phyloP scores from a whole-genome alignment of 345 rosid genomes.

The Pugionium dolabratum region DNA sequence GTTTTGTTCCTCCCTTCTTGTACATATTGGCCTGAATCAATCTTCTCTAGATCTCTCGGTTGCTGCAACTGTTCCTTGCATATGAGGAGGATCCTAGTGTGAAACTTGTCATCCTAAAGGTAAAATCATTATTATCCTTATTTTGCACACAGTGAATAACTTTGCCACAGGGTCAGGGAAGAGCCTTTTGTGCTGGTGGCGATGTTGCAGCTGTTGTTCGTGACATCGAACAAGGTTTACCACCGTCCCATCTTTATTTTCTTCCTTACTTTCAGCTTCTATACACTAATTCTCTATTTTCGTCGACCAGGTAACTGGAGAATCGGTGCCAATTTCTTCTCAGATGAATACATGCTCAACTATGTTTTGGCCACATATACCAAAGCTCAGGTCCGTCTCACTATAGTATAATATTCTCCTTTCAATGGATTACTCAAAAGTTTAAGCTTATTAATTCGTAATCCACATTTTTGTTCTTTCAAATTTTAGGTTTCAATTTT shows the following conservation, averaged over 20 bases:
- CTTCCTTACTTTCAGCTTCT: not conserved
- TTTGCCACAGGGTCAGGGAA: conserved; percentile 60
- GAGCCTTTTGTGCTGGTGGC: conserved; percentile 81
- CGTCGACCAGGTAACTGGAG: conserved; percentile 58
- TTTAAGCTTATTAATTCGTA: not conserved
- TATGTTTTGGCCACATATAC: conserved; percentile 68
- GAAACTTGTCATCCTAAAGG: conserved; percentile 72
- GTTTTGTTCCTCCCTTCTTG: not conserved
- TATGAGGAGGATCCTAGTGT: conserved; percentile 63
- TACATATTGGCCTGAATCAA: conserved; percentile 6
- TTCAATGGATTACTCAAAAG: not conserved
- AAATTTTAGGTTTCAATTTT: conserved; percentile 63
- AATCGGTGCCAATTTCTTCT: conserved; percentile 52
- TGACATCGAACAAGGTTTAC: conserved; percentile 48
- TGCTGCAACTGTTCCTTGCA: conserved; percentile 59
- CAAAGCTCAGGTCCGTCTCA: conserved; percentile 60
- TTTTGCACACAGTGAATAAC: no score
- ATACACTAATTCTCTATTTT: conserved; percentile 1
- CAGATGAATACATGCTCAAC: conserved; percentile 56
- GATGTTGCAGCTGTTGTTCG: conserved; percentile 71
- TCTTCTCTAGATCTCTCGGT: conserved; percentile 50
- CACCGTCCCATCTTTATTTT: not conserved
- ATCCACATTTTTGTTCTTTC: not conserved
- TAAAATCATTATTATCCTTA: conserved; percentile 12
- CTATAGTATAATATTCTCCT: not conserved